Percentiles rank a stretch among this genome's conserved stretches.
These are phyloP conservation scores for Auriscalpium orientale DNA, from an alignment of 768 basidiomycete species.

Conservation along the genomic window DNA sequence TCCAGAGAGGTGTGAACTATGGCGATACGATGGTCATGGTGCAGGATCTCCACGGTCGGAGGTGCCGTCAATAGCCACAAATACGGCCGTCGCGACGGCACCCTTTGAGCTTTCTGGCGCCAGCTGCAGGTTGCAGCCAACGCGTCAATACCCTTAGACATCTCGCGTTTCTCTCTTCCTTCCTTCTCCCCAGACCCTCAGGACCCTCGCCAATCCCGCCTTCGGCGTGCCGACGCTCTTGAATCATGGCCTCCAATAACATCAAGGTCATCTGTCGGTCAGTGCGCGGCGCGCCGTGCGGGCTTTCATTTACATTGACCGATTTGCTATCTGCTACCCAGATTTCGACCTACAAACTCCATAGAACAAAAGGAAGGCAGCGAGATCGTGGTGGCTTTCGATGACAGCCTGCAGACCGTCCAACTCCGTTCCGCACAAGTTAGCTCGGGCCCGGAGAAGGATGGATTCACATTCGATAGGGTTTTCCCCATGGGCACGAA, in stretches of 20 bases:
- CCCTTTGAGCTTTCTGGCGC: background rate
- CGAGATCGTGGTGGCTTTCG: constrained; percentile 84
- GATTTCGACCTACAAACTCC: constrained; percentile 93
- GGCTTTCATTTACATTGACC: constrained; percentile 1
- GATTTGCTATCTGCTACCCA: constrained; percentile 22
- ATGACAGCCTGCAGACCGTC: constrained; percentile 79
- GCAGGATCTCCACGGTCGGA: too few species aligned
- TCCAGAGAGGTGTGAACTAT: too few species aligned
- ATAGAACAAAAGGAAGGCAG: constrained; percentile 85
- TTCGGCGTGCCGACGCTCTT: background rate
- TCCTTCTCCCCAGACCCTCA: background rate
- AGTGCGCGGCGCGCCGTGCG: constrained; percentile 25
- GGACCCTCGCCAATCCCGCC: constrained; percentile 1
- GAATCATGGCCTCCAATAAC: constrained; percentile 74
- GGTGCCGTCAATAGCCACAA: constrained; percentile 1
- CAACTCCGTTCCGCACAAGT: constrained; percentile 64
- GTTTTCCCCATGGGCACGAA: constrained; percentile 89
- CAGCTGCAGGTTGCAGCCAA: background rate
- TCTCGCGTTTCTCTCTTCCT: background rate
- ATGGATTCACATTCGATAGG: constrained; percentile 96
- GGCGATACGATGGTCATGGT: too few species aligned
- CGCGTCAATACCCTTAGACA: background rate
- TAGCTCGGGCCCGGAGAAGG: constrained; percentile 82
- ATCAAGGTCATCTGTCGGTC: constrained; percentile 99
- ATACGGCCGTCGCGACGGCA: constrained; percentile 7